Conservation (phyloP, 1,284 basidiomycete species). For the Jaminaea rosea region DNA sequence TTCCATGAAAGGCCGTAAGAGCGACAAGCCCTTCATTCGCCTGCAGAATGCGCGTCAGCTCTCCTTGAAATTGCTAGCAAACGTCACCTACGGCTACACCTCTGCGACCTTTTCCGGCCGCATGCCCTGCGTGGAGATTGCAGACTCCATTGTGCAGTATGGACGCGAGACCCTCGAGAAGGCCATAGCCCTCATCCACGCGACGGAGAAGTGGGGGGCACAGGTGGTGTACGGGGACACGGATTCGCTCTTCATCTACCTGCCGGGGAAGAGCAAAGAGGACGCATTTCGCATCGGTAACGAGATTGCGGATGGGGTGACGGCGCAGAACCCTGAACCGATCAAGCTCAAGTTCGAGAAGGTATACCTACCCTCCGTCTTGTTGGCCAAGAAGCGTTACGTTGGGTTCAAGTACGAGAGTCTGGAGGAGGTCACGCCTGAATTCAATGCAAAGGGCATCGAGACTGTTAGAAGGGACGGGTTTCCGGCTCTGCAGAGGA, state of each 20-base stretch:
- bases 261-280: slow-evolving; percentile 79
- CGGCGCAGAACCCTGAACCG: slow-evolving; percentile 75
- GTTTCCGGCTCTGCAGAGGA: slow-evolving; percentile 38
- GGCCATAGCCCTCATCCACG: slow-evolving; percentile 76
- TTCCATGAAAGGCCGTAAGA: slow-evolving; percentile 72
- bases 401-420: slow-evolving; percentile 91
- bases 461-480: slow-evolving; percentile 84
- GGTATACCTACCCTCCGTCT: slow-evolving; percentile 86
- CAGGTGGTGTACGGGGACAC: slow-evolving; percentile 97
- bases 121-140: slow-evolving; percentile 97
- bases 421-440: slow-evolving; percentile 66
- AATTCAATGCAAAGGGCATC: slow-evolving; percentile 93
- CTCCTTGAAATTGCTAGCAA: slow-evolving; percentile 42
- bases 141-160: slow-evolving; percentile 92
- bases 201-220: slow-evolving; percentile 73
- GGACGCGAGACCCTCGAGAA: slow-evolving; percentile 91
- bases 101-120: slow-evolving; percentile 84
- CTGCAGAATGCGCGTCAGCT: slow-evolving; percentile 40
- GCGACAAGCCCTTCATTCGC: slow-evolving; percentile 55
- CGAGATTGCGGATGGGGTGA: slow-evolving; percentile 81
- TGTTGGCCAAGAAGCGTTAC: slow-evolving; percentile 93
- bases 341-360: slow-evolving; percentile 97
- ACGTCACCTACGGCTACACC: slow-evolving; percentile 73
- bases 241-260: slow-evolving; percentile 83
- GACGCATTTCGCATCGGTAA: slow-evolving; percentile 86